phyloP scores from a whole-genome alignment of 164 flowering plant species.

The Liriodendron chinense region DNA sequence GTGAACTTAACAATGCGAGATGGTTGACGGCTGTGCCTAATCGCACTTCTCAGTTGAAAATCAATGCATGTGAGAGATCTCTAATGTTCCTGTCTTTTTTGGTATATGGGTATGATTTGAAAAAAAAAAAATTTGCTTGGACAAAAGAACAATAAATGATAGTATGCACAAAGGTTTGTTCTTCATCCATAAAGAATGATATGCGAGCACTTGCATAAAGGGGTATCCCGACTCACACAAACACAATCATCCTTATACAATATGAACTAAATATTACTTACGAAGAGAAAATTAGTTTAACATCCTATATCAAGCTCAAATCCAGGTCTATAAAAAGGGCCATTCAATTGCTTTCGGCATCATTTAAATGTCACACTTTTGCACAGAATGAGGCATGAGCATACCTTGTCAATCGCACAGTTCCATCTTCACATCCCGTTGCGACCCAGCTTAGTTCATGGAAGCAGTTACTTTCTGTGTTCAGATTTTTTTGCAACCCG shows the following conservation, averaged over 20 bases:
- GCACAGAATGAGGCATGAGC: neutral
- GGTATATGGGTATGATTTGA: neutral
- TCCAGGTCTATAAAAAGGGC: neutral
- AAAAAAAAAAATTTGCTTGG: neutral
- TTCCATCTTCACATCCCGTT: conserved; percentile 98
- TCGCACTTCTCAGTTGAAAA: too few relatives aligned
- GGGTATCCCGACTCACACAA: too few relatives aligned
- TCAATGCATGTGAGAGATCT: too few relatives aligned
- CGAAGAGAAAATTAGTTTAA: neutral
- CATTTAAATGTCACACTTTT: neutral
- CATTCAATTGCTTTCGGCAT: neutral
- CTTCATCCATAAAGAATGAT: too few relatives aligned
- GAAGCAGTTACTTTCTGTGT: conserved; percentile 10
- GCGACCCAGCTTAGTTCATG: conserved; percentile 63
- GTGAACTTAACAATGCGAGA: too few relatives aligned
- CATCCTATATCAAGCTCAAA: neutral
- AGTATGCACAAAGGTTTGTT: too few relatives aligned
- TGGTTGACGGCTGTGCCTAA: too few relatives aligned
- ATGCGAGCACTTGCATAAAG: too few relatives aligned
- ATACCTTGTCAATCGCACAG: conserved; percentile 91
- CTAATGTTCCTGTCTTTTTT: too few relatives aligned
- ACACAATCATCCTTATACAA: neutral
- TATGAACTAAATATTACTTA: neutral
- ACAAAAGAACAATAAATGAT: neutral
- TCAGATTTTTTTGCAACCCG: conserved; percentile 18